Evolutionary conservation across 1,284 basidiomycete species (phyloP), one percentile per base, ranked within the genome.

Genomic region (Termitomyces sp.): DNA sequence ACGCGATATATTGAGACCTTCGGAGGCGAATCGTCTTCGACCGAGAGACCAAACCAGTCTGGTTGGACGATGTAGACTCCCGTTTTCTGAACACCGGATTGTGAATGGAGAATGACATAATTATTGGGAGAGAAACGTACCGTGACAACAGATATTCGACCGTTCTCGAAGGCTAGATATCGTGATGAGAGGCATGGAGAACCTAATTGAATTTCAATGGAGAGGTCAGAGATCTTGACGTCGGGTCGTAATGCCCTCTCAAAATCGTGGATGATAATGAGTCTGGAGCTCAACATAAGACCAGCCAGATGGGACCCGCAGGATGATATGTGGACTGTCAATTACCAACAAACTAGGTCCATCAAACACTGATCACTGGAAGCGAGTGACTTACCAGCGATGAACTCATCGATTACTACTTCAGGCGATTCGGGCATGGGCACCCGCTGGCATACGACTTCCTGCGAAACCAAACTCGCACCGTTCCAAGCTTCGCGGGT

Each of bases 271-370:
- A 88, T 68, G 26, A 88, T 61, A 26, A 87, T 50, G 0, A 86
- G 59, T 21, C 73, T 65, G 2, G 75, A 76, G 30, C 71, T 72
- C 7, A 62, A 61, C 17, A 78, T 65, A 44, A 86, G 68, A 1
- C 72, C 70, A 1, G 72, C 81, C 39, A 89, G 63, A 64, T 86
- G 79, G 15, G 70, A 68, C 8, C 85, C 84, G 46, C 77, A 78
- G 1, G 73, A 64, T 0, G 84, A 86, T 6, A 86, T 76, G 60
- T 87, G 85, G 1, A 77, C 86, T 88, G 53, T 26, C 24, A 1
- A 19, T 38, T 6, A 33, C 5, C 19, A 30, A 48, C 12, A n/a
- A 33, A 34, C 1, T 10, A 28, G 49, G 34, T 24, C 48, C 46
- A 45, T 44, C 33, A 56, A 61, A 3, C 55, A 61, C 41, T 56